Conservation (phyloP, 495 filamentous ascomycete genomes). For the Talaromyces stipitatus region DNA sequence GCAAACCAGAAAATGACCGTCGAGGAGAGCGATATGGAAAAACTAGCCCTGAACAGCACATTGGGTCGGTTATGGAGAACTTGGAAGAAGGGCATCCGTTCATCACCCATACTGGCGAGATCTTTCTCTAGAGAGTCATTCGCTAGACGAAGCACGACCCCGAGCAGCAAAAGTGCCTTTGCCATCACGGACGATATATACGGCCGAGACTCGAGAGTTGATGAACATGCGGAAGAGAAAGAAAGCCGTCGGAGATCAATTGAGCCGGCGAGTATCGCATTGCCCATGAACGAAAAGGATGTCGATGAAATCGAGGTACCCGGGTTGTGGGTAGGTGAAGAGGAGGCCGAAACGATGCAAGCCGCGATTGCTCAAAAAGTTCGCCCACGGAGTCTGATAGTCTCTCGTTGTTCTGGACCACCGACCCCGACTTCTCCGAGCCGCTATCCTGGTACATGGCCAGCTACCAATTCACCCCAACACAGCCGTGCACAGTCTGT, state of each 20-base stretch:
- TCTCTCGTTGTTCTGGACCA: constrained; percentile 28
- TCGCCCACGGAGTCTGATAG: constrained; percentile 57
- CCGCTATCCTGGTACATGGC: constrained; percentile 22
- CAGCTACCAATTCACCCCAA: constrained; percentile 16
- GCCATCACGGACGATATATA: constrained; percentile 27
- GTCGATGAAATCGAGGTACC: constrained; percentile 68
- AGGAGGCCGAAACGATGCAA: constrained; percentile 48
- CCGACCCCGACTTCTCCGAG: constrained; percentile 26
- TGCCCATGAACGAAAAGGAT: constrained; percentile 63
- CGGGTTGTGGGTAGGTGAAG: constrained; percentile 49
- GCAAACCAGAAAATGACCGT: constrained; percentile 53
- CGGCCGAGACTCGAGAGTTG: background rate
- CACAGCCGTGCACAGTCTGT: constrained; percentile 50
- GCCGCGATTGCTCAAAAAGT: constrained; percentile 34
- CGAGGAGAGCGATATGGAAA: constrained; percentile 89
- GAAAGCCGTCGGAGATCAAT: constrained; percentile 14
- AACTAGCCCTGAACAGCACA: constrained; percentile 79
- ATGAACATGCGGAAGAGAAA: background rate
- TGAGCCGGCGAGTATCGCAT: constrained; percentile 47
- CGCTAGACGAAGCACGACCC: constrained; percentile 22
- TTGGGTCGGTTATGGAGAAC: constrained; percentile 88
- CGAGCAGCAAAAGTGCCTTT: constrained; percentile 33
- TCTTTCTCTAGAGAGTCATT: constrained; percentile 39
- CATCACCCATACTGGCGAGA: constrained; percentile 28
- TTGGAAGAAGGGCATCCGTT: constrained; percentile 76